Base-by-base conservation (phyloP, 2,329 filamentous ascomycete species). In the Phoma herbarum region DNA sequence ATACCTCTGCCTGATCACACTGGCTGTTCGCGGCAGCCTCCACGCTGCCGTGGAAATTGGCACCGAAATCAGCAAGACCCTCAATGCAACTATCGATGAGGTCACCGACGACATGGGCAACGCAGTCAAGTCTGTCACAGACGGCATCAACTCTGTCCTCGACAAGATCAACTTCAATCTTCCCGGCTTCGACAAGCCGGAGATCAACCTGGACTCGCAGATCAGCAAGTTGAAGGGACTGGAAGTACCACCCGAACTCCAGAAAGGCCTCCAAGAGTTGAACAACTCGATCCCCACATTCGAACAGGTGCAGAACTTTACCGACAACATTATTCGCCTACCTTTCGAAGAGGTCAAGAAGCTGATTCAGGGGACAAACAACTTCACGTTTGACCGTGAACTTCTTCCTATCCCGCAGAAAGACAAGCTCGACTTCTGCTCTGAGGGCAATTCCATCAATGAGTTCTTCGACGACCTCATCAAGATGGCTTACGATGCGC, bases 1-100 rank as follows among this genome's bases (percentile, higher is more conserved):
- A 16, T 97, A 97, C 73, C 84, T 92, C 65, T 99, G 95, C 73
- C 85, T 99, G 51, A 91, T 96, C 73, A 91, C 91, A 28, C 86
- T 96, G 63, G 88, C 92, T 46, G 85, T 97, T 55, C 86, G 90
- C 63, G 92, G 92, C 62, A 91, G 88, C 69, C 81, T 97, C 50
- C 87, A 92, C 50, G 88, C 88, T 43, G 91, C 86, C 16, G 79
- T 90, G 50, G 80, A 83, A 51, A 80, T 89, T 62, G 82, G 88
- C 47, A 82, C 88, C 71, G 83, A 87, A 49, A 84, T 88, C 29
- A 81, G 83, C 39, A 79, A 85, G 56, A 84, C 84, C 64, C 79
- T 91, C 65, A 88, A 90, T 70, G 81, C 83, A 41, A 83, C 85
- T 41, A 71, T 95, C 65, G 84, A 89, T 64, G 79, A 77, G 12